Base-by-base conservation (phyloP, 1,284 basidiomycete species). In the Athelia psychrophila region DNA sequence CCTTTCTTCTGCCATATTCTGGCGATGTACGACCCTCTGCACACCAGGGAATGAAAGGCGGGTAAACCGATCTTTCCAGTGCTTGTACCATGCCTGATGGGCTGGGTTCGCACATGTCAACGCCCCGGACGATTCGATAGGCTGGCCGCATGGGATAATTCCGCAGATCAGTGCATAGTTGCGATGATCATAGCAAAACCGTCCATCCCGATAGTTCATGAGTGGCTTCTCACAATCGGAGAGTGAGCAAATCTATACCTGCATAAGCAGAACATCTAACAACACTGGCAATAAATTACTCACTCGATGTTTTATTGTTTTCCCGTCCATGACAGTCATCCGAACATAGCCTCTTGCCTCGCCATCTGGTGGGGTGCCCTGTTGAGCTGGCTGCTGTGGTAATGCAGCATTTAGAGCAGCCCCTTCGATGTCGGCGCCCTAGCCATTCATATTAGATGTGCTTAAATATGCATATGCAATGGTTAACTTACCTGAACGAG, bases 241-340 rank as follows among this genome's bases (percentile, higher is more conserved):
- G 30, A 56, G 12, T 2, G 59, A 56, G 52, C 60, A 62, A 24
- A 55, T 60, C 60, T 59, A 35, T 10, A 35, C 35, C 10, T 3
- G 4, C 48, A 47, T 2, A 44, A 15, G 13, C 16, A 44, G 15
- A 44, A 16, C 18, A 20, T 19, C 24, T 51, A 2, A 23, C 33
- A 12, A 12, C n/a, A 12, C 12, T n/a, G 12, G 27, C 10, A 6
- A 2, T 44, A 45, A 9, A 35, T 30, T 30, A 48, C 58, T 42
- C 51, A 61, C 61, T 18, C 47, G 44, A 49, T 61, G 60, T 18
- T 48, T 44, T 13, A 57, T 54, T 2, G 33, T 56, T 42, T 61
- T 62, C 15, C 61, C 61, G 58, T 62, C 61, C 57, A 60, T 60
- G 1, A 61, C 61, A 4, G 58, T 58, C 25, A 60, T 33, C 0